phyloP scores from a whole-genome alignment of 495 filamentous ascomycete species.

The Trichocladium uniseriatum region DNA sequence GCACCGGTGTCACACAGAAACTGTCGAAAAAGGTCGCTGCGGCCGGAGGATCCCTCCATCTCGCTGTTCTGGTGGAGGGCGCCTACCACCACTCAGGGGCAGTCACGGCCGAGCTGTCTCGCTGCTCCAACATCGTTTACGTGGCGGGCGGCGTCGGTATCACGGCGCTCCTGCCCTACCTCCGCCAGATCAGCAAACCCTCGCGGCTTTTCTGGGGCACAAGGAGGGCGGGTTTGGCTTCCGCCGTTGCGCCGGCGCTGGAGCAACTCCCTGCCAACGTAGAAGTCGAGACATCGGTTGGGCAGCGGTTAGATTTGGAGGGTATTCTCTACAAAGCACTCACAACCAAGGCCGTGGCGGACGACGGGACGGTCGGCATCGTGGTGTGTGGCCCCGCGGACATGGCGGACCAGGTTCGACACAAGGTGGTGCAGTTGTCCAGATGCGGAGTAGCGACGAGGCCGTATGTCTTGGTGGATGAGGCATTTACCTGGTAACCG shows the following conservation, averaged over 20 bases:
- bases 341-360: not conserved
- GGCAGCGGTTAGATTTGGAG: conserved; percentile 10
- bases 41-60: not conserved
- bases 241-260: conserved; percentile 1
- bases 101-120: conserved; percentile 2
- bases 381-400: conserved; percentile 20
- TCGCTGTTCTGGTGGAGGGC: conserved; percentile 13
- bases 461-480: no score
- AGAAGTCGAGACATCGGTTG: conserved; percentile 6
- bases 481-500: no score
- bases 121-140: conserved; percentile 11
- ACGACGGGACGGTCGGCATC: conserved; percentile 11
- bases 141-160: no score
- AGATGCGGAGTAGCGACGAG: no score
- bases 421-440: conserved; percentile 7
- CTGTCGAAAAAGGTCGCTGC: no score
- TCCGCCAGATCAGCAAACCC: no score
- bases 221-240: conserved; percentile 8
- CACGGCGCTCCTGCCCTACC: no score
- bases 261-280: conserved; percentile 7
- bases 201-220: no score
- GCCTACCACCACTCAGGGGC: conserved; percentile 12
- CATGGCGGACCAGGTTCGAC: conserved; percentile 20
- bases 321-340: conserved; percentile 5
- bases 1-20: no score